A percentile compares a stretch with the other conserved stretches of the same genome.
Evolutionary conservation across 768 basidiomycete species (phyloP).

Genomic region (Termitomyces bulborhizus): DNA sequence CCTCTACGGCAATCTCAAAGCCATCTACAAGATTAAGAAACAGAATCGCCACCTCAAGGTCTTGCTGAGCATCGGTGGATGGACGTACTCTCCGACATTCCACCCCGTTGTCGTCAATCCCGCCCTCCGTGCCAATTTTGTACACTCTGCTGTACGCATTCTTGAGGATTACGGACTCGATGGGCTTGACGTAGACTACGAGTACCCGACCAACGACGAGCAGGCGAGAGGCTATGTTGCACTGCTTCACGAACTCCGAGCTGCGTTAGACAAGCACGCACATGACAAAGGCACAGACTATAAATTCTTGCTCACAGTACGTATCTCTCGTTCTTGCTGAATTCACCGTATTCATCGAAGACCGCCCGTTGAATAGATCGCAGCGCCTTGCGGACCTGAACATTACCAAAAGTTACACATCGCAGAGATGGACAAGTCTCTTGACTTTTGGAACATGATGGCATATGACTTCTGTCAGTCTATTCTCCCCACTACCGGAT

Average conservation of each 20-base stretch:
- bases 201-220: conserved; percentile 75
- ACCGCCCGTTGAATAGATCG: conserved; percentile 46
- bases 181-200: conserved; percentile 89
- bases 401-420: conserved; percentile 79
- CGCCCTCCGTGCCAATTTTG: conserved; percentile 64
- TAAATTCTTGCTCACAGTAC: conserved; percentile 69
- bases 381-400: conserved; percentile 87
- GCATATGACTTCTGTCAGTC: conserved; percentile 74
- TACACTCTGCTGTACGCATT: conserved; percentile 69
- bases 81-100: conserved; percentile 88
- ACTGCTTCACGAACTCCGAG: conserved; percentile 71
- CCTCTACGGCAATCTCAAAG: conserved; percentile 94
- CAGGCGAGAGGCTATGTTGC: conserved; percentile 83
- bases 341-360: background rate
- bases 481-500: background rate
- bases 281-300: conserved; percentile 46
- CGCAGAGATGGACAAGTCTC: conserved; percentile 77
- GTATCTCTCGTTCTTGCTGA: conserved; percentile 17
- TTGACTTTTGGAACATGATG: conserved; percentile 99
- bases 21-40: conserved; percentile 88
- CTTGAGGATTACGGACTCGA: conserved; percentile 92
- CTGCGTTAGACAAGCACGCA: conserved; percentile 72
- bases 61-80: conserved; percentile 89
- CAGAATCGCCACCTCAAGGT: conserved; percentile 73
- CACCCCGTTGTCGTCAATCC: conserved; percentile 73